Evolutionary conservation across 2,329 filamentous ascomycete species (phyloP), one percentile per base, ranked within the genome.

Genomic region (Cercospora sp.): DNA sequence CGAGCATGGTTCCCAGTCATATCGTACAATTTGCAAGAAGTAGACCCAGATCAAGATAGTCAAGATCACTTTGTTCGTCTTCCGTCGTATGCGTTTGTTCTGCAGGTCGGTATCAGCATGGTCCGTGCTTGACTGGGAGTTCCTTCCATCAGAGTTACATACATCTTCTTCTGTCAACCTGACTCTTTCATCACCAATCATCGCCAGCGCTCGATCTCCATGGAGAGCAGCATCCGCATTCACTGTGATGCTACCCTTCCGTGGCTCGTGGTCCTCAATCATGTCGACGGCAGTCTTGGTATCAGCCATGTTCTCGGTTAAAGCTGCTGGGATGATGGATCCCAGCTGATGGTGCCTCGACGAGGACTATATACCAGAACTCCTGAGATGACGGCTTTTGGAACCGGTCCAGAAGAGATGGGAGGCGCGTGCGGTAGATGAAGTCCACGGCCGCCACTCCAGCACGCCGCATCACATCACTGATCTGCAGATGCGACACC

Each of bases 51-150:
- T 75, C 0, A 87, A 80, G 60, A 87, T 82, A 3, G 75, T 73
- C 1, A 90, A 81, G 64, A 91, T 87, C 30, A 82, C 82, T 60
- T 81, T 82, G 74, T 90, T 89, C 0, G 87, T 90, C 77, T 89
- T 89, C 51, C 82, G 83, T 28, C 85, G 82, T 69, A 90, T 89
- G 9, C 84, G 83, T 70, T 81, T 84, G 77, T 84, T 86, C 73
- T 75, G 45, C 8, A 13, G 6, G 16, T 13, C 55, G 18, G n/a
- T 9, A 48, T 68, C 60, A 69, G 65, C 55, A 1, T 58, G 18
- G 30, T 26, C 20, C 18, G 55, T 59, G 31, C 23, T 16, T 23
- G 18, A 28, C 6, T 0, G 55, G 18, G 23, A 59, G 18, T 16
- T 18, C 18, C 42, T 16, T 40, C 33, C 36, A 42, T 42, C 36